A percentile compares a stretch with the other conserved stretches of the same genome.
phyloP scores from a whole-genome alignment of 306 rosid genomes.

The Cicer cuneatum region DNA sequence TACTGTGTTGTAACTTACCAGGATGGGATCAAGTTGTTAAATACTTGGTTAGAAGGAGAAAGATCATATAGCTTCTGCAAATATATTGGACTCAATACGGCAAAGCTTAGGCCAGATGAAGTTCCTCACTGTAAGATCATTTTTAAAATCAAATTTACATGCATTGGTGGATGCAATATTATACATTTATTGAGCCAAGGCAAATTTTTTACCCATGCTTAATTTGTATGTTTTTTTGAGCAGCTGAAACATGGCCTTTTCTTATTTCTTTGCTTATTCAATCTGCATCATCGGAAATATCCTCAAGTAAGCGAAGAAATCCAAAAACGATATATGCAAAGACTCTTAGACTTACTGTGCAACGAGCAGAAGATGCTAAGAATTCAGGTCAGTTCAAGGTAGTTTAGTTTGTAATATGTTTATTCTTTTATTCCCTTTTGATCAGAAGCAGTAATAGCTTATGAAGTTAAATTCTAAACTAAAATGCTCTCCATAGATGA shows the following conservation, averaged over 20 bases:
- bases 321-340: constrained; percentile 82
- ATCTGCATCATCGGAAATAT: constrained; percentile 74
- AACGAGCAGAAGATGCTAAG: constrained; percentile 77
- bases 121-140: constrained; percentile 67
- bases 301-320: constrained; percentile 69
- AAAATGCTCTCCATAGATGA: background rate
- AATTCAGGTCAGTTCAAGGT: constrained; percentile 64
- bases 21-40: constrained; percentile 88
- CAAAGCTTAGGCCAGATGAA: constrained; percentile 75
- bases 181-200: constrained; percentile 25
- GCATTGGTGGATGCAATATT: constrained; percentile 37
- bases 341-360: constrained; percentile 75
- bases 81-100: constrained; percentile 68
- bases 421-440: background rate
- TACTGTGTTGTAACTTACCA: constrained; percentile 37
- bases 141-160: constrained; percentile 19
- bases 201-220: constrained; percentile 30
- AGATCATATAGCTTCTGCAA: constrained; percentile 68
- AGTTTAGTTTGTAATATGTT: constrained; percentile 19
- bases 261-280: constrained; percentile 67
- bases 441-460: background rate
- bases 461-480: constrained; percentile 23
- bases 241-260: constrained; percentile 99
- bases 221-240: constrained; percentile 41
- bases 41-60: constrained; percentile 94